Evolutionary conservation across 768 basidiomycete species (phyloP).

Genomic region (Boletus pseudo-olivaceus): DNA sequence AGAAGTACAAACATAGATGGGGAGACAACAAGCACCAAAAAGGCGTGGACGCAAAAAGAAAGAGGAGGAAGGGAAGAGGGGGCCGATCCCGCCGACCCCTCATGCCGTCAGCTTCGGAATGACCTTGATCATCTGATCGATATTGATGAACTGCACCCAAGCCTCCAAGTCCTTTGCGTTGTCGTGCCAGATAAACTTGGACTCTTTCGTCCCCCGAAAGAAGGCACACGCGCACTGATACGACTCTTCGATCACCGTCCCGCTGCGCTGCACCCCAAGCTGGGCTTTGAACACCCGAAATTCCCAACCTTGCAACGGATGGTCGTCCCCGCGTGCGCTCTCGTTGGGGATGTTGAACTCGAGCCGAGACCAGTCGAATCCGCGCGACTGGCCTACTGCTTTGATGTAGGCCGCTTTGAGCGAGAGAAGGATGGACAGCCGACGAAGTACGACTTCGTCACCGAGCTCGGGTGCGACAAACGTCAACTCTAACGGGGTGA

Average conservation of each 20-base stretch:
- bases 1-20: not conserved
- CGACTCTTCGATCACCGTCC: conserved; percentile 52
- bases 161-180: conserved; percentile 63
- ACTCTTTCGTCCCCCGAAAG: conserved; percentile 63
- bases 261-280: conserved; percentile 61
- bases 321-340: conserved; percentile 62
- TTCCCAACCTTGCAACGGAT: conserved; percentile 76
- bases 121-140: conserved; percentile 79
- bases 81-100: conserved; percentile 13
- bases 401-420: conserved; percentile 81
- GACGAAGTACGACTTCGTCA: conserved; percentile 66
- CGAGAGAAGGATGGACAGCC: conserved; percentile 73
- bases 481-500: conserved; percentile 49
- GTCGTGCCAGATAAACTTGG: conserved; percentile 70
- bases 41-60: not conserved
- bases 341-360: conserved; percentile 73
- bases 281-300: conserved; percentile 76
- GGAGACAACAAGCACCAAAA: not conserved
- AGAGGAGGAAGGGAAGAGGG: not conserved
- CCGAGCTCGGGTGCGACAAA: conserved; percentile 49
- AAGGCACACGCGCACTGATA: conserved; percentile 80
- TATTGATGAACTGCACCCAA: conserved; percentile 83
- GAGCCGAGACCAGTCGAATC: conserved; percentile 78
- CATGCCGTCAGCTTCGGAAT: conserved; percentile 68
- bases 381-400: conserved; percentile 76